Base-by-base conservation (phyloP, 1,139 yeast species). In the Zhuliangozyma blackwelliae region DNA sequence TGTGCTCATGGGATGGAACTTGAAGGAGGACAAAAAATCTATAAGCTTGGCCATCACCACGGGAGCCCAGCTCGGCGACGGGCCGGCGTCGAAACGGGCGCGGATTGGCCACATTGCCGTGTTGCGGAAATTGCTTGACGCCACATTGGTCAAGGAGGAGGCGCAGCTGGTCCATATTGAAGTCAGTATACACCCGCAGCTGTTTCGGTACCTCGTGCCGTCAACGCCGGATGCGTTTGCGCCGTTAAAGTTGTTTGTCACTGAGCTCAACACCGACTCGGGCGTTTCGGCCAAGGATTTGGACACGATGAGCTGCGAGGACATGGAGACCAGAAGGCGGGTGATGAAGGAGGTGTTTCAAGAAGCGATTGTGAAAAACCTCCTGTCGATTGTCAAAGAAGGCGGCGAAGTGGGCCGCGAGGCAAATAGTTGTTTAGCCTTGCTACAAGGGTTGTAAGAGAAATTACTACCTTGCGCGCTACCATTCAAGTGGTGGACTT, bases 381-480 rank as follows among this genome's bases (percentile, higher is more conserved):
- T 84, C 23, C 65, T 59, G 2, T 63, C 65, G 29, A 55, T 79
- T 31, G 56, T 76, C 8, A 79, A 78, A 48, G 95, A 86, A 49
- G 90, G 89, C 8, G 94, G 94, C 3, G 89, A 82, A 41, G 64
- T 74, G 10, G 92, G 89, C 3, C 73, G 81, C 43, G 70, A 68
- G 34, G 82, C 87, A 9, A 70, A 70, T 36, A 49, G 55, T 7
- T 59, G 67, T 40, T 37, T 61, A 28, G 23, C 16, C n/a, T 13
- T 7, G 29, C 25, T 32, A 29, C 29, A 22, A 29, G 13, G 35
- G 29, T 28, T 27, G 27, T 16, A 27, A 27, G 22, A 27, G 19
- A 33, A 10, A 25, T 9, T 13, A 12, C 16, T 16, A 4, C 16
- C 3, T 4, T 16, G 16, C 16, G 16, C 16, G n/a, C 16, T 16